These are phyloP conservation scores for Yamadazyma philogaea DNA, from an alignment of 805 yeast species.

Conservation along the genomic window DNA sequence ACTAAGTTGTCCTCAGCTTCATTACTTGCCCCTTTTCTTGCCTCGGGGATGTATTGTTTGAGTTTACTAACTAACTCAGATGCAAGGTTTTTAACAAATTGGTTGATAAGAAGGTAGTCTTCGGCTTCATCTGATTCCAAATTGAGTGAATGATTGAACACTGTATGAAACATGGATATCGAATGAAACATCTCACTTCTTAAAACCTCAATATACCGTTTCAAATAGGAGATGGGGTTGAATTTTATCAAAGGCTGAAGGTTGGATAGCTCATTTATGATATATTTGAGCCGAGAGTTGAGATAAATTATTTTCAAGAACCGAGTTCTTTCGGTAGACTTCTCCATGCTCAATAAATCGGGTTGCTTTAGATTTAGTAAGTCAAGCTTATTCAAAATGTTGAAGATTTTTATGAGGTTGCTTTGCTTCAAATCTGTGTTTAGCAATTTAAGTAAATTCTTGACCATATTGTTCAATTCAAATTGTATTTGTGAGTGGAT, in stretches of 20 bases:
- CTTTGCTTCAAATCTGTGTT: conserved; percentile 76
- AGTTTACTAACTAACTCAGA: conserved; percentile 23
- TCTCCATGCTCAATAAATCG: conserved; percentile 56
- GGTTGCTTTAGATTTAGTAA: conserved; percentile 69
- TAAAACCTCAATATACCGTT: conserved; percentile 76
- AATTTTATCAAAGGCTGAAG: conserved; percentile 54
- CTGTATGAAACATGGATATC: conserved; percentile 59
- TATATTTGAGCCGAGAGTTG: conserved; percentile 66
- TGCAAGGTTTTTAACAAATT: conserved; percentile 31
- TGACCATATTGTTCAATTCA: conserved; percentile 64
- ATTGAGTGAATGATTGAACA: conserved; percentile 43
- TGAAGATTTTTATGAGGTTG: conserved; percentile 72
- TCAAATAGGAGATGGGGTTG: conserved; percentile 59
- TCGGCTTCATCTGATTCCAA: conserved; percentile 15
- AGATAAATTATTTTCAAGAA: conserved; percentile 54
- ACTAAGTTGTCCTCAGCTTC: conserved; percentile 22
- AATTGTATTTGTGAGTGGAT: conserved; percentile 50
- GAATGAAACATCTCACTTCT: conserved; percentile 81
- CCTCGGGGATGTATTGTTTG: conserved; percentile 21
- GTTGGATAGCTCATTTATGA: conserved; percentile 56
- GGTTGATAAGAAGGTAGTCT: conserved; percentile 24
- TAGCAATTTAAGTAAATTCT: conserved; percentile 64
- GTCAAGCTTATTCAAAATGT: conserved; percentile 69
- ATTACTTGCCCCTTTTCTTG: conserved; percentile 10
- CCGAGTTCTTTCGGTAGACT: conserved; percentile 44